Conservation (phyloP, 2,329 filamentous ascomycete genomes). For the Neonectria magnoliae region DNA sequence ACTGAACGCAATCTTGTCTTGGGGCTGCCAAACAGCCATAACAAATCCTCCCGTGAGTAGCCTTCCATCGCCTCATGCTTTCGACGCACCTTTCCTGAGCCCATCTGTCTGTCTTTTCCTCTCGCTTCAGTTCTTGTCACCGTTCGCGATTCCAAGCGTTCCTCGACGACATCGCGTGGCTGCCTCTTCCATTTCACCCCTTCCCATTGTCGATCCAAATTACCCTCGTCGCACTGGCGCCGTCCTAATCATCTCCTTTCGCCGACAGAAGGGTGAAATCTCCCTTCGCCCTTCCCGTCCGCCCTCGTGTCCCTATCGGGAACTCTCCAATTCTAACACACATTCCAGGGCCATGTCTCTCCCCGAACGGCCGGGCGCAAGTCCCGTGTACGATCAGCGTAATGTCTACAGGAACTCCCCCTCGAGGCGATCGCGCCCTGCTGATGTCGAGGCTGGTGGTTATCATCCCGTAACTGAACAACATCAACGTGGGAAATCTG, state of each 20-base stretch:
- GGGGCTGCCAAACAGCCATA: conserved; percentile 40
- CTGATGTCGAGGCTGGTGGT: conserved; percentile 75
- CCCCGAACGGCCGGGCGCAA: conserved; percentile 71
- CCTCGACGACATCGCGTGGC: conserved; percentile 24
- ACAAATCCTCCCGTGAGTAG: conserved; percentile 40
- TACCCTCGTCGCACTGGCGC: conserved; percentile 23
- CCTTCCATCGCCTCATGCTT: conserved; percentile 21
- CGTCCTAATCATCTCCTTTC: conserved; percentile 17
- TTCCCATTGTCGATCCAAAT: conserved; percentile 32
- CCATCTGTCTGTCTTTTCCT: conserved; percentile 8
- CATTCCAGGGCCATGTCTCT: conserved; percentile 65
- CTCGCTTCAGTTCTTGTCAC: conserved; percentile 9
- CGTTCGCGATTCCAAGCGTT: conserved; percentile 9
- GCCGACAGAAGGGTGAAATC: conserved; percentile 27
- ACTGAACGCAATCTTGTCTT: conserved; percentile 35
- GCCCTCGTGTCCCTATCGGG: conserved; percentile 5
- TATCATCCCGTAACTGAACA: conserved; percentile 56
- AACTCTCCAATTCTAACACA: conserved; percentile 33
- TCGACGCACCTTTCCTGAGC: conserved; percentile 16
- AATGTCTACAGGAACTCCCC: conserved; percentile 74
- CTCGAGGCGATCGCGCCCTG: conserved; percentile 70
- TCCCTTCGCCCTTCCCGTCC: conserved; percentile 22
- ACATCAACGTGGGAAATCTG: conserved; percentile 67
- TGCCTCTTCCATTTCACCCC: conserved; percentile 19
- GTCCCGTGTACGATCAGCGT: conserved; percentile 68